Percentiles rank a stretch among this genome's conserved stretches.
Conservation (phyloP, 495 filamentous ascomycete genomes). For the Copromyces sp. region DNA sequence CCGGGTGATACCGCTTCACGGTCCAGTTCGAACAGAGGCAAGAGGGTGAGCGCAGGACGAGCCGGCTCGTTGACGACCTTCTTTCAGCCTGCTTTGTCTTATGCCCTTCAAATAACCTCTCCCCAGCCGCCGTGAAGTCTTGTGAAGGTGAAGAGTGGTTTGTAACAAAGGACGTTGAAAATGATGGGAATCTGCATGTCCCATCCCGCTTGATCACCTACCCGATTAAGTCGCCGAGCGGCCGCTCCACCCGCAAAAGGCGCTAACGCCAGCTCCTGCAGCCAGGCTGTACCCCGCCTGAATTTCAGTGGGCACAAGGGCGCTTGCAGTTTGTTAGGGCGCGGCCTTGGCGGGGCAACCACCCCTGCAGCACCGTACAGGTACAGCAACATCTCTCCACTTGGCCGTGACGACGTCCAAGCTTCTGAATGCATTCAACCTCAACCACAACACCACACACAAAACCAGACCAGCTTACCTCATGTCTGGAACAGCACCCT, state of each 20-base stretch:
- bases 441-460: neutral
- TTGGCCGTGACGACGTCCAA: neutral
- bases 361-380: neutral
- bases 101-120: neutral
- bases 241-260: neutral
- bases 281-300: neutral
- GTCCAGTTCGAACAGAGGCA: neutral
- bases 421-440: no score
- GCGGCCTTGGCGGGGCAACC: neutral
- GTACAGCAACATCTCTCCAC: neutral
- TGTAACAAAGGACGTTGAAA: neutral
- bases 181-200: neutral
- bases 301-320: neutral
- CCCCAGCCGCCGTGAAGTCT: neutral
- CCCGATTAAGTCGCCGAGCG: neutral
- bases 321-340: neutral
- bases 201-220: neutral
- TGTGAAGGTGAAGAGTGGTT: neutral
- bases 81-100: neutral
- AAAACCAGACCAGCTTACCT: neutral
- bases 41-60: neutral
- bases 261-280: neutral
- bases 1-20: no score
- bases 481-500: slow-evolving; percentile 52
- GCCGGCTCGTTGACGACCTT: neutral